Evolutionary conservation across 331 rosid species (phyloP).

Genomic region (Erythrophleum ivorense): DNA sequence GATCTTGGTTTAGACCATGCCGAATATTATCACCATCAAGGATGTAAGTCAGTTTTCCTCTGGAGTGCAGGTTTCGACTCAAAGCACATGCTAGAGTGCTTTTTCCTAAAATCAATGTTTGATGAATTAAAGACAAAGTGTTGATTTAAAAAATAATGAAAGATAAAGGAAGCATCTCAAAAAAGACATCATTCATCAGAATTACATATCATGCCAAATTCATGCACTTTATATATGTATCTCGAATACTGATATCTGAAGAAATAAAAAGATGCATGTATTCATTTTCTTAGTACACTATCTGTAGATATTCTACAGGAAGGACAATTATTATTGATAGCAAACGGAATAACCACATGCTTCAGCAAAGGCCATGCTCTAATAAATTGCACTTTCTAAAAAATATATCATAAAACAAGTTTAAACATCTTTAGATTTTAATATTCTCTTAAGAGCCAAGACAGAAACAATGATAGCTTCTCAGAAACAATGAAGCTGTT

Average conservation of each 20-base stretch:
- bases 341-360: slow-evolving; percentile 2
- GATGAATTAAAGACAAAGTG: slow-evolving; percentile 38
- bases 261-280: slow-evolving; percentile 13
- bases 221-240: neutral
- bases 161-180: slow-evolving; percentile 2
- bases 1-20: slow-evolving; percentile 91
- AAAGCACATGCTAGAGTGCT: slow-evolving; percentile 93
- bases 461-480: slow-evolving; percentile 26
- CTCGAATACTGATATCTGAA: neutral
- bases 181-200: neutral
- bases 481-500: slow-evolving; percentile 1
- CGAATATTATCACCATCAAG: slow-evolving; percentile 98
- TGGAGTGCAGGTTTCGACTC: slow-evolving; percentile 75
- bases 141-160: slow-evolving; percentile 15
- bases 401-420: neutral
- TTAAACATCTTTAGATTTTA: slow-evolving; percentile 8
- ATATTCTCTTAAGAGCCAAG: slow-evolving; percentile 18
- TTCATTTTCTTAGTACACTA: slow-evolving; percentile 35
- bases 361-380: slow-evolving; percentile 28
- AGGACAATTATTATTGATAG: neutral
- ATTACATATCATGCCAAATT: neutral
- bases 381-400: slow-evolving; percentile 22
- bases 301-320: neutral
- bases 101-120: slow-evolving; percentile 65
- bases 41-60: slow-evolving; percentile 80